Conservation (phyloP, 352 stramenopile genomes). For the Pythium coloratum region DNA sequence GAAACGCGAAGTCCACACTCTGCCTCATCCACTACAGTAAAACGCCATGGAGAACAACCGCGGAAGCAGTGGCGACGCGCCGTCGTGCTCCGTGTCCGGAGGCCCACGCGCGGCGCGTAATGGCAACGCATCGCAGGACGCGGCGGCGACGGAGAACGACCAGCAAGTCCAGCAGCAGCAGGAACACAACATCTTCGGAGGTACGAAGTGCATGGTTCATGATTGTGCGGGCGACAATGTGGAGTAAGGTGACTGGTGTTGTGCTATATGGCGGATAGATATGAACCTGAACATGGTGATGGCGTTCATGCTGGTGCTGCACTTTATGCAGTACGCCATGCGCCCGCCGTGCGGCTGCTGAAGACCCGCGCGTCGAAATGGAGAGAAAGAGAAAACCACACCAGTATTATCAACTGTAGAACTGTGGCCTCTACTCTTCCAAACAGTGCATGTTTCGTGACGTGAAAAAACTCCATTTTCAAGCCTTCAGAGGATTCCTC, state of each 20-base stretch:
- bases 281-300: conserved; percentile 85
- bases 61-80: conserved; percentile 20
- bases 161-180: conserved; percentile 24
- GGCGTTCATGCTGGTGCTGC: conserved; percentile 81
- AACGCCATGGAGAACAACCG: conserved; percentile 28
- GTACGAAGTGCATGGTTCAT: conserved; percentile 4
- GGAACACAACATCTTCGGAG: conserved; percentile 86
- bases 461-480: conserved; percentile 2
- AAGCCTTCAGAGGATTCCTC: neutral
- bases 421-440: neutral
- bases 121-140: conserved; percentile 27
- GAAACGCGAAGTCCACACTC: neutral
- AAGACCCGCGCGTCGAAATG: conserved; percentile 2
- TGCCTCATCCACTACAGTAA: neutral
- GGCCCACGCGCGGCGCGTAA: conserved; percentile 24
- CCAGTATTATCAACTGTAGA: neutral
- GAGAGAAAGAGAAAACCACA: neutral
- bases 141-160: conserved; percentile 13
- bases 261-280: conserved; percentile 32
- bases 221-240: no score
- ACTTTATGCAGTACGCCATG: conserved; percentile 90
- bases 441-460: conserved; percentile 6
- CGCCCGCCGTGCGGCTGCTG: conserved; percentile 80
- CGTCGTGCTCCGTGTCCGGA: conserved; percentile 40
- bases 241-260: neutral